Evolutionary conservation across 805 yeast genomes (phyloP), one percentile per base, ranked within the genome.

Genomic region (Peterozyma xylosa): DNA sequence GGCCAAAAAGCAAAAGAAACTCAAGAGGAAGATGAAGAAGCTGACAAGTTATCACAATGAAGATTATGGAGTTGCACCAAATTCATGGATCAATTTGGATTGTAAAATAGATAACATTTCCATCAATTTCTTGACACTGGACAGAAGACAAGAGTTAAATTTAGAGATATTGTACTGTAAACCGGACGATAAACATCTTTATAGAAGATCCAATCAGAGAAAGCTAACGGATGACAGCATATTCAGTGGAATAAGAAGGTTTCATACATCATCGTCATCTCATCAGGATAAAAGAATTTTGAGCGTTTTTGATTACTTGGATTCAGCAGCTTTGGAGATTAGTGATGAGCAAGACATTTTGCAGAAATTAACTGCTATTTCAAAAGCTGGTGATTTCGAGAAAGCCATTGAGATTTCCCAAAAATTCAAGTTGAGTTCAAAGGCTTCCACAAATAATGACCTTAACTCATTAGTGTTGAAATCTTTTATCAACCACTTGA

Each of bases 41-140:
- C 65, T 70, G n/a, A 69, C 68, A 13, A 73, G 73, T 13, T 67
- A 72, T 42, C 71, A 80, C 1, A 76, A 76, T 50, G 73, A 73
- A 46, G 78, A 74, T 44, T 80, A 74, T 53, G 84, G 86, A 13
- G 63, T 66, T 11, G 51, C 68, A 5, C 69, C 80, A 4, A 88
- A 87, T 52, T 75, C 86, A 21, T 90, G 98, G 98, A 78, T 86
- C 17, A 78, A 86, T 74, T 67, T 89, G 39, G 88, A 87, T 53
- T 74, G 87, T 40, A 67, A 71, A 27, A 62, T 75, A 2, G 83
- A 81, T 48, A 77, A 78, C 34, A 73, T 88, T 3, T 74, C 70
- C 43, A 71, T 90, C 30, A 96, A 90, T 60, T 61, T 90, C 14
- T 62, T 90, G 54, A 86, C 96, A 0, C 68, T 71, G 4, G 80